Evolutionary conservation across 352 stramenopile species (phyloP).

Genomic region (Globisporangium recalcitrans): DNA sequence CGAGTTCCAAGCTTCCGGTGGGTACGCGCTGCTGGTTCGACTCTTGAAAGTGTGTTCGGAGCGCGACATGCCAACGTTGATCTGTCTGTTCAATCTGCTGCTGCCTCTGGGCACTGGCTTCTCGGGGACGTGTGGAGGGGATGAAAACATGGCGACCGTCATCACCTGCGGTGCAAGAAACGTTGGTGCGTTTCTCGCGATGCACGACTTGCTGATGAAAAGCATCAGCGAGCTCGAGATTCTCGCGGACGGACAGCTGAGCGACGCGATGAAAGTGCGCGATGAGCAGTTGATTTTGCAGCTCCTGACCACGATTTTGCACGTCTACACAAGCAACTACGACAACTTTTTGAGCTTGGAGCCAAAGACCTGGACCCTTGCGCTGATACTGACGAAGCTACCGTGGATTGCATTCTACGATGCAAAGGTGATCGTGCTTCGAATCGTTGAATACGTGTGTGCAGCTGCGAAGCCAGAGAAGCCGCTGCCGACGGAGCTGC

Average conservation of each 20-base stretch:
- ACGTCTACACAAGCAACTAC: conserved; percentile 70
- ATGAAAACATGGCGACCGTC: conserved; percentile 36
- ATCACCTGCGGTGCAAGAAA: conserved; percentile 53
- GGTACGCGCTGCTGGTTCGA: conserved; percentile 46
- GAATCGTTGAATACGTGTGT: conserved; percentile 77
- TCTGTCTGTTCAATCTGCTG: conserved; percentile 50
- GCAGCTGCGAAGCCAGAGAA: conserved; percentile 41
- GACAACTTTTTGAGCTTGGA: conserved; percentile 71
- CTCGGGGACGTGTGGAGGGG: conserved; percentile 26
- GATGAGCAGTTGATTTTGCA: conserved; percentile 54
- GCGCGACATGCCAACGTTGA: conserved; percentile 32
- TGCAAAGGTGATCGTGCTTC: conserved; percentile 61
- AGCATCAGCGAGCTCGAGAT: conserved; percentile 32
- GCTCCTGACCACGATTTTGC: conserved; percentile 54
- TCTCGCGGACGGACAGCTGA: conserved; percentile 4
- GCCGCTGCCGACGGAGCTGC: conserved; percentile 44
- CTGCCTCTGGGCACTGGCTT: conserved; percentile 55
- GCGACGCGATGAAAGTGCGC: conserved; percentile 10
- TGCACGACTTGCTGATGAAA: conserved; percentile 63
- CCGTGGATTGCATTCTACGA: conserved; percentile 49
- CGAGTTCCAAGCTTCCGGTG: conserved; percentile 59
- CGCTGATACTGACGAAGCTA: conserved; percentile 62
- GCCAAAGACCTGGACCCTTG: conserved; percentile 59
- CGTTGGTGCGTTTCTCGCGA: conserved; percentile 47
- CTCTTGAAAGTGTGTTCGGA: conserved; percentile 41